Conservation (phyloP, 2,329 filamentous ascomycete species). For the Berkeleyomyces basicola region DNA sequence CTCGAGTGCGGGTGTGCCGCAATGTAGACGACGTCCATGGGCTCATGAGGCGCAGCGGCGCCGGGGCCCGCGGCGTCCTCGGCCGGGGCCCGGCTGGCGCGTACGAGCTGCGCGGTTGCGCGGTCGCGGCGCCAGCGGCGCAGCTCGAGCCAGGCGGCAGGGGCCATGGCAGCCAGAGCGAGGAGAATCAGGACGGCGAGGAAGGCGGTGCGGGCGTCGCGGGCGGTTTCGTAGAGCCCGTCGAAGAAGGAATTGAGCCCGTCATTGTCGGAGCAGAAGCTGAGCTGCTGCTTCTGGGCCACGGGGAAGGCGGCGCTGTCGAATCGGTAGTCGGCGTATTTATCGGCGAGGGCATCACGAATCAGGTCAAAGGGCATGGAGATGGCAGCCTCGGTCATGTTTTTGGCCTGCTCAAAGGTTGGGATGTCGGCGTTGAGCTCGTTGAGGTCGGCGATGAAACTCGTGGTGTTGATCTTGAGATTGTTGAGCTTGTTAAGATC, state of each 20-base stretch:
- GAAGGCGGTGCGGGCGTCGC: constrained; percentile 55
- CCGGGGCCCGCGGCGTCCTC: not conserved
- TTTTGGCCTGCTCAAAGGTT: constrained; percentile 67
- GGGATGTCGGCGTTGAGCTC: constrained; percentile 67
- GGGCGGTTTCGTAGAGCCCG: constrained; percentile 47
- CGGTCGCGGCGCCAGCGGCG: constrained; percentile 59
- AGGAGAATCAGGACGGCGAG: constrained; percentile 55
- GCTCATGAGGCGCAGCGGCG: constrained; percentile 42
- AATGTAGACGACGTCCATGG: constrained; percentile 80
- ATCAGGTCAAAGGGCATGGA: constrained; percentile 67
- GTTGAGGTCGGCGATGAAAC: constrained; percentile 51
- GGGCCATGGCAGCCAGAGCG: constrained; percentile 56
- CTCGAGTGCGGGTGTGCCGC: constrained; percentile 66
- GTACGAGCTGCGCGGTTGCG: constrained; percentile 49
- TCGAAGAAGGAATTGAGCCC: constrained; percentile 74
- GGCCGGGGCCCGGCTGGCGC: constrained; percentile 14
- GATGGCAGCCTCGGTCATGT: constrained; percentile 61
- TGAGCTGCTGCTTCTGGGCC: constrained; percentile 64
- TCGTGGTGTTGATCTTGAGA: constrained; percentile 49
- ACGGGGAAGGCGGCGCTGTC: constrained; percentile 65
- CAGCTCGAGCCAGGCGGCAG: constrained; percentile 69
- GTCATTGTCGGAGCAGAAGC: constrained; percentile 77
- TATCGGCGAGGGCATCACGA: constrained; percentile 53
- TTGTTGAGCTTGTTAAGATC: constrained; percentile 50
- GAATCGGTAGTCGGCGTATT: constrained; percentile 59